Percentiles rank a stretch among this genome's conserved stretches.
These are phyloP conservation scores for Macrophomina tecta DNA, from an alignment of 2,329 filamentous ascomycete genomes.

Conservation along the genomic window DNA sequence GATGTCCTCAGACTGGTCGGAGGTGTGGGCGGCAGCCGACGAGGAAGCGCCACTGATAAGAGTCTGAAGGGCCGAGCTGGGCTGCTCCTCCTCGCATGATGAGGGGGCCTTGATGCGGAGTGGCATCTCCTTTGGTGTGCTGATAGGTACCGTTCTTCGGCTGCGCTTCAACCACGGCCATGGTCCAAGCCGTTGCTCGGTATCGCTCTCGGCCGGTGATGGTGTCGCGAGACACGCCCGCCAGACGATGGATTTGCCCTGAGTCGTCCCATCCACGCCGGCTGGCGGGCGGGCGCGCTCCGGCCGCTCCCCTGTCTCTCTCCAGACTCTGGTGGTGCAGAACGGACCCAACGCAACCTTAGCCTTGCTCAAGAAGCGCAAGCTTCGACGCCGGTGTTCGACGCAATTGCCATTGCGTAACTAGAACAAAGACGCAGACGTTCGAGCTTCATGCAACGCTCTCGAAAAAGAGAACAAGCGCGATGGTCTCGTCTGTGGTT, in stretches of 20 bases:
- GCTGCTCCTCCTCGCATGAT: neutral
- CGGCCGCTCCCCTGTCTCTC: neutral
- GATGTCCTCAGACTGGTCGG: neutral
- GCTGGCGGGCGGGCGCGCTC: too few species aligned
- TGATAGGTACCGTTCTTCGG: too few species aligned
- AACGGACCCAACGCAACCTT: neutral
- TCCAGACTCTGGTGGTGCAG: neutral
- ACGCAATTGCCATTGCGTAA: slow-evolving; percentile 15
- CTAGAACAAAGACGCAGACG: slow-evolving; percentile 17
- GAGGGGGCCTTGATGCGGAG: neutral
- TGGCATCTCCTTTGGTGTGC: neutral
- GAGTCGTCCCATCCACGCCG: too few species aligned
- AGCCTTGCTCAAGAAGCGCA: neutral
- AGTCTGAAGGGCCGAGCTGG: neutral
- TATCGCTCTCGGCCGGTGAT: neutral
- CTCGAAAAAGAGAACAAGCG: neutral
- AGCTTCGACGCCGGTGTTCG: neutral
- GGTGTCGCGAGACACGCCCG: neutral
- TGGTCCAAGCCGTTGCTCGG: neutral
- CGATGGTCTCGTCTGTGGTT: neutral
- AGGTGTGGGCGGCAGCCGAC: neutral
- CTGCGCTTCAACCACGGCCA: too few species aligned
- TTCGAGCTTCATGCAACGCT: slow-evolving; percentile 15
- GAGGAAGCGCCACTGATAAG: neutral
- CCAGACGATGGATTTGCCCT: neutral